Base-by-base conservation (phyloP, 2,329 filamentous ascomycete species). In the Trichothecium roseum region DNA sequence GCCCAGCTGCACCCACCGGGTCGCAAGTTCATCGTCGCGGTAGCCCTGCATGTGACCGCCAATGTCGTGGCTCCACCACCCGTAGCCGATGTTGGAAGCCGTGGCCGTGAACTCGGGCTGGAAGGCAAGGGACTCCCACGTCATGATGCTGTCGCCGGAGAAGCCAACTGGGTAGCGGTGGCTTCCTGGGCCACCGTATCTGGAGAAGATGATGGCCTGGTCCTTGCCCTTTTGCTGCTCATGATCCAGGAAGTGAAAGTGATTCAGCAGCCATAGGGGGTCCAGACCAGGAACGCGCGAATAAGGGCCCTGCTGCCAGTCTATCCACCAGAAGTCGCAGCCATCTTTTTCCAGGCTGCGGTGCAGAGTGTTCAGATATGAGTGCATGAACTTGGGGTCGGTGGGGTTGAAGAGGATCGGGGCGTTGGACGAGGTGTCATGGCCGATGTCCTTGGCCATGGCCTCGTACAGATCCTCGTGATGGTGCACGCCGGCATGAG, bases 1-100 rank as follows among this genome's bases (percentile, higher is more conserved):
- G 5, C 75, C 76, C 3, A 73, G 60, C 46, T 81, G 76, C 1
- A 77, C 62, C 76, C 75, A 81, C 14, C 76, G 64, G 2, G 68
- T 63, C 2, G 66, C 62, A 7, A 78, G 57, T 45, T 81, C 72
- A 34, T 78, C 74, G 34, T 75, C 70, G 5, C 68, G 65, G 28
- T 54, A 54, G 4, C 76, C 76, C 3, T 53, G 49, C 44, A 72
- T 69, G 47, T 81, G 76, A 0, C 76, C 76, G n/a, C 76, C 76
- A 18, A 81, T 77, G 42, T 81, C 76, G 49, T 81, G 75, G 34
- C 69, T 75, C 76, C 76, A 81, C 74, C 75, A 80, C 3, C 74
- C 76, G 42, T 75, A 81, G 1, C 76, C 76, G 39, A 81, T 77
- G 50, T 81, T 81, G 8, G 72, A 75, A 0, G 76, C 72, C 1